A percentile compares a stretch with the other conserved stretches of the same genome.
phyloP scores from a whole-genome alignment of 345 rosid species.

The Camelina sativa region DNA sequence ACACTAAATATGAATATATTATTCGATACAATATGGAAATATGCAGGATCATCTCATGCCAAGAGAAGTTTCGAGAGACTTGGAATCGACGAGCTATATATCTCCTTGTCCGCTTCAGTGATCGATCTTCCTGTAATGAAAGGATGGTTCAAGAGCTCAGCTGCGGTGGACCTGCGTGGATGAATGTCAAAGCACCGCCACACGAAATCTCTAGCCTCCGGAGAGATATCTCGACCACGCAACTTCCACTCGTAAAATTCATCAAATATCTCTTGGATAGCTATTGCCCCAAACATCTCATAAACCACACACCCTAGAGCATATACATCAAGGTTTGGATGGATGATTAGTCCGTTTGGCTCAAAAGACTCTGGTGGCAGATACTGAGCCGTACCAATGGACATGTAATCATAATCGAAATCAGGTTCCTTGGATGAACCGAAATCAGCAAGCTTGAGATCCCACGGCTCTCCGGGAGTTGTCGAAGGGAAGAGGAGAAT shows the following conservation, averaged over 20 bases:
- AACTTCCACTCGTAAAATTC: background rate
- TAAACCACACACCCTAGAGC: constrained; percentile 24
- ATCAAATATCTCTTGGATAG: background rate
- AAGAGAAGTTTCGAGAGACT: background rate
- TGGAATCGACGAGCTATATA: background rate
- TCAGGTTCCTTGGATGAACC: constrained; percentile 31
- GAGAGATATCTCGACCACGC: background rate
- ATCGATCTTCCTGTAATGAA: background rate
- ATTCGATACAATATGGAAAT: no score
- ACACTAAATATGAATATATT: no score
- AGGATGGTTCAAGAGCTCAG: background rate
- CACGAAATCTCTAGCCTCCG: background rate
- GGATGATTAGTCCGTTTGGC: background rate
- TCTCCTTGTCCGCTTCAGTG: background rate
- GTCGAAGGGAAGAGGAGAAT: constrained; percentile 4
- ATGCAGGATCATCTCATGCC: background rate
- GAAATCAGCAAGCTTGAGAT: constrained; percentile 28
- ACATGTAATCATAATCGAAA: background rate
- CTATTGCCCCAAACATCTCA: constrained; percentile 27
- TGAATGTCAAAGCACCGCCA: background rate
- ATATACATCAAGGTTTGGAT: constrained; percentile 3
- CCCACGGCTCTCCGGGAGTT: constrained; percentile 13
- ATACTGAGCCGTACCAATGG: background rate
- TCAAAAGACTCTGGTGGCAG: background rate
- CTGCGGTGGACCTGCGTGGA: background rate